A percentile compares a stretch with the other conserved stretches of the same genome.
Evolutionary conservation across 2,329 filamentous ascomycete genomes (phyloP).

Genomic region (Ilyonectria robusta): DNA sequence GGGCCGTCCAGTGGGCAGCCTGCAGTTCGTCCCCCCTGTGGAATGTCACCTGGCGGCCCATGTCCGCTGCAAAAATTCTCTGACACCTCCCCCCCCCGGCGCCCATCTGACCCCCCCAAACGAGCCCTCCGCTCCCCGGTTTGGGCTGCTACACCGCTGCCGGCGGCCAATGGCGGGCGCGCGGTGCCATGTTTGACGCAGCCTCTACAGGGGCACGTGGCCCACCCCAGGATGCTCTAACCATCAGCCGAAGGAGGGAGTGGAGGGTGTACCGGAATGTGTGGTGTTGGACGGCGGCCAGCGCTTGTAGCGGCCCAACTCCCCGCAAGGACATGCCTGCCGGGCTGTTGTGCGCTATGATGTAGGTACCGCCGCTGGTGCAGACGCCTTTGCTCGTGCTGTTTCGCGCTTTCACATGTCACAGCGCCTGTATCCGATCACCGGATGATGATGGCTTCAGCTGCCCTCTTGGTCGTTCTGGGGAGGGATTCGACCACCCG

Average conservation of each 20-base stretch:
- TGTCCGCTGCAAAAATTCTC: not conserved
- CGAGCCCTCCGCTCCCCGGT: not conserved
- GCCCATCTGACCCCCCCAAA: conserved; percentile 15
- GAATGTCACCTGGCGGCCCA: not conserved
- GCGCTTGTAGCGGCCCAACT: not conserved
- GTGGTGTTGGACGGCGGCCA: not conserved
- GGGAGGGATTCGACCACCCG: not conserved
- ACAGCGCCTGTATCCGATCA: not conserved
- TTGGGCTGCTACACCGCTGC: conserved; percentile 15
- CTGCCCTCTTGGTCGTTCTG: not conserved
- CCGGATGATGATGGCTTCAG: not conserved
- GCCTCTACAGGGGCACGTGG: conserved; percentile 24
- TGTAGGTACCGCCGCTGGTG: not conserved
- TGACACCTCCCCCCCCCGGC: not conserved
- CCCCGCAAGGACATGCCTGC: not conserved
- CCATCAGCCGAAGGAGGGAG: not conserved
- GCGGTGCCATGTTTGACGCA: conserved; percentile 6
- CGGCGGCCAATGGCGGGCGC: not conserved
- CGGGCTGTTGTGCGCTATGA: not conserved
- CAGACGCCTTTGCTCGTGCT: not conserved
- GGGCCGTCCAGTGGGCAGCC: not conserved
- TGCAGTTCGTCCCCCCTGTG: no score
- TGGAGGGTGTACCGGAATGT: no score
- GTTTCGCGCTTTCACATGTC: not conserved
- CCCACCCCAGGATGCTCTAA: not conserved